Conservation (phyloP, 495 filamentous ascomycete species). For the Penicillium diatomitis region DNA sequence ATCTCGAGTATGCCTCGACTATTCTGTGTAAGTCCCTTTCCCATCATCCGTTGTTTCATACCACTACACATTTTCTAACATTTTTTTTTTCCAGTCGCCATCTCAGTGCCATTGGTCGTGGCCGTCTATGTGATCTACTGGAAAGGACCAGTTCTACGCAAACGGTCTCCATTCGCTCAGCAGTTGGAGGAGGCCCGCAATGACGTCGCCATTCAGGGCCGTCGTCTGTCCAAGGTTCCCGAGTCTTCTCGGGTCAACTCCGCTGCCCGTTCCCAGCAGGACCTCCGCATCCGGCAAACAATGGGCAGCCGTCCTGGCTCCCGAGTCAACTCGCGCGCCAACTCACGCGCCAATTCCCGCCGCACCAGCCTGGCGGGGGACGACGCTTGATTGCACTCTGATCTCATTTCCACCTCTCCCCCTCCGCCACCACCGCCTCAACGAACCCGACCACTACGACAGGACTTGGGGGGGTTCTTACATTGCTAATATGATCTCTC, state of each 20-base stretch:
- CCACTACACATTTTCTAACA: not conserved
- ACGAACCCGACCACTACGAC: no score
- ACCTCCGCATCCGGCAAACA: conserved; percentile 36
- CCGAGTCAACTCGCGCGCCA: conserved; percentile 25
- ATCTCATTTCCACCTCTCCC: no score
- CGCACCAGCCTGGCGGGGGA: conserved; percentile 23
- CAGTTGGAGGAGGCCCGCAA: conserved; percentile 46
- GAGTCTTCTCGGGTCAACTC: conserved; percentile 34
- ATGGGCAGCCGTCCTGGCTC: conserved; percentile 34
- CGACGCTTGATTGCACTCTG: not conserved
- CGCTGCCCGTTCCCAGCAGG: conserved; percentile 40
- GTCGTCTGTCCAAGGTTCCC: conserved; percentile 30
- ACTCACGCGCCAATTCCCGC: conserved; percentile 29
- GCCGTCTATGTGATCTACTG: conserved; percentile 74
- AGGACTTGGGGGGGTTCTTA: no score
- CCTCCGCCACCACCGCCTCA: no score
- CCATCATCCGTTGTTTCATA: no score
- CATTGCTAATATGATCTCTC: no score
- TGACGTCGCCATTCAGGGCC: conserved; percentile 29
- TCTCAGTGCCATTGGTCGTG: conserved; percentile 58
- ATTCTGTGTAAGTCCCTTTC: conserved; percentile 47
- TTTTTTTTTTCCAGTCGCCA: conserved; percentile 34
- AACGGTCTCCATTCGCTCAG: conserved; percentile 66
- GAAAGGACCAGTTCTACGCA: conserved; percentile 59
- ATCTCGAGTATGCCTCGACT: conserved; percentile 60